Evolutionary conservation across 2,329 filamentous ascomycete genomes (phyloP).

Genomic region (Xylariaceae sp.): DNA sequence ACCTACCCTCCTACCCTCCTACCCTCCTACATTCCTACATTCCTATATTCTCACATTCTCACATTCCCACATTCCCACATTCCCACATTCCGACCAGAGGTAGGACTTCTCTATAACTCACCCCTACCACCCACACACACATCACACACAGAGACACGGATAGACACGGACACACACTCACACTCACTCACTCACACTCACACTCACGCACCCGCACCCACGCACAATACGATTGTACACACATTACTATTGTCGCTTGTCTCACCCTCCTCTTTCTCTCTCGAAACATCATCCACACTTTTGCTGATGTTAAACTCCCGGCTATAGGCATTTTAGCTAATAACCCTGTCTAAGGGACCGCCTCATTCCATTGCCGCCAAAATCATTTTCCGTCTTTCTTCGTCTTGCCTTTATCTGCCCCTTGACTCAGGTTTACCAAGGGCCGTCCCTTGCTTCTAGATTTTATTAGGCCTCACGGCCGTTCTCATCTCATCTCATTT

Average conservation of each 20-base stretch:
- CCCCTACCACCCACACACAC: conserved; percentile 40
- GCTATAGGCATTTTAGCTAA: conserved; percentile 58
- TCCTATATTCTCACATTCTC: no score
- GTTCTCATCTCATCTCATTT: conserved; percentile 2
- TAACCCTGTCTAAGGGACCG: conserved; percentile 48
- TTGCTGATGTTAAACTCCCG: conserved; percentile 52
- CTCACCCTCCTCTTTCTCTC: conserved; percentile 44
- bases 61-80: not conserved
- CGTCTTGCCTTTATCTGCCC: conserved; percentile 35
- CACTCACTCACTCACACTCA: not conserved
- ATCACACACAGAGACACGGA: conserved; percentile 21
- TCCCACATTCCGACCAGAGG: not conserved
- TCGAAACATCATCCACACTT: conserved; percentile 51
- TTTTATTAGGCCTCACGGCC: conserved; percentile 28
- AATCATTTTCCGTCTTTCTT: conserved; percentile 36
- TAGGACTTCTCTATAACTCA: conserved; percentile 40
- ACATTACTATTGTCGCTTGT: conserved; percentile 34
- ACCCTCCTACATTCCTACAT: conserved; percentile 2
- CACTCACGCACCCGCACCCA: not conserved
- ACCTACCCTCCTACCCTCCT: not conserved
- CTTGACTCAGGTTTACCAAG: conserved; percentile 23
- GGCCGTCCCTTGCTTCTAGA: conserved; percentile 28
- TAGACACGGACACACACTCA: conserved; percentile 8
- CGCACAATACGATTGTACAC: conserved; percentile 13
- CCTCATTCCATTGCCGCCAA: conserved; percentile 44